Conservation (phyloP, 2,329 filamentous ascomycete species). For the Hymenoscyphus scutula region DNA sequence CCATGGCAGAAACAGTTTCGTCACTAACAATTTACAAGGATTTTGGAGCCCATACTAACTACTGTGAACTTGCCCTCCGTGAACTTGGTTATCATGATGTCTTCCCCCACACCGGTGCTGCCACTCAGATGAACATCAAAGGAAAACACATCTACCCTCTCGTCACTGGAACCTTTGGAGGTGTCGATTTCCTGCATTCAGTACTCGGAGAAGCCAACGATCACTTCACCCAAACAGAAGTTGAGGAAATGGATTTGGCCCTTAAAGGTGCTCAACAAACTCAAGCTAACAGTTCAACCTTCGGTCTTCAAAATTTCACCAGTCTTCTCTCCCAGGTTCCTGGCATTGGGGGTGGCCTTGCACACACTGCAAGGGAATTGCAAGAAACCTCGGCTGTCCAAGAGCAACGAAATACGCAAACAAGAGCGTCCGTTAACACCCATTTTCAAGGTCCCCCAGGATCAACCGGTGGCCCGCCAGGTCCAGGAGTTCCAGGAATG, state of each 20-base stretch:
- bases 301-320: conserved; percentile 59
- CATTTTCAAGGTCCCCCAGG: conserved; percentile 27
- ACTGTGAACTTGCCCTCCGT: conserved; percentile 72
- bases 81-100: conserved; percentile 68
- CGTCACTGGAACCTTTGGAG: conserved; percentile 74
- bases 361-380: conserved; percentile 62
- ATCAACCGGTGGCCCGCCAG: conserved; percentile 43
- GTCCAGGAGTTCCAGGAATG: conserved; percentile 67
- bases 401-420: conserved; percentile 53
- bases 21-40: conserved; percentile 43
- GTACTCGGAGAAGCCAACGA: conserved; percentile 72
- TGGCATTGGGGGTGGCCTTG: conserved; percentile 62
- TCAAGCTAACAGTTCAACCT: conserved; percentile 38
- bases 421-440: conserved; percentile 33
- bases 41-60: conserved; percentile 80
- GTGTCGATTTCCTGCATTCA: conserved; percentile 80
- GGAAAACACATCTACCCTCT: conserved; percentile 71
- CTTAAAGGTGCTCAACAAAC: conserved; percentile 64
- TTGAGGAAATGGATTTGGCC: conserved; percentile 75
- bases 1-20: not conserved
- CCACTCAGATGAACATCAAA: conserved; percentile 62
- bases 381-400: conserved; percentile 61
- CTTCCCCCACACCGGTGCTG: conserved; percentile 70
- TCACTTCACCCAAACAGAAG: conserved; percentile 80
- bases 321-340: conserved; percentile 75